phyloP scores from a whole-genome alignment of 208 protist species.

The Leishmania mexicana region DNA sequence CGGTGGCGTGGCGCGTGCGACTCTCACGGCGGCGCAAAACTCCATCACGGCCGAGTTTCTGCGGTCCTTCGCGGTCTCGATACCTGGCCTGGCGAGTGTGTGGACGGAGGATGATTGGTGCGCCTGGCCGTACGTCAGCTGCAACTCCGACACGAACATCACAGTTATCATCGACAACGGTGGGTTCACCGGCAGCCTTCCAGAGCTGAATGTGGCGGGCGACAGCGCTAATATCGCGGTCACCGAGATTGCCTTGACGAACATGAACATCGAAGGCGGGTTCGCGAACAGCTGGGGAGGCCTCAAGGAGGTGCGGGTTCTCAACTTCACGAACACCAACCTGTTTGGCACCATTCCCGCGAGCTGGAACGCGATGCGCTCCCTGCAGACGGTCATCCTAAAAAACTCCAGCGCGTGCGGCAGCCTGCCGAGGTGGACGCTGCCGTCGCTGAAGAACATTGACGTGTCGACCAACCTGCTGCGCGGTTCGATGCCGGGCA shows the following conservation, averaged over 20 bases:
- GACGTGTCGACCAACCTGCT: slow-evolving; percentile 19
- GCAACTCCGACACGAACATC: slow-evolving; percentile 6
- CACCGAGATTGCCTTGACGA: background rate
- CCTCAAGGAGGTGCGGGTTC: background rate
- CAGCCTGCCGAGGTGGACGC: slow-evolving; percentile 29
- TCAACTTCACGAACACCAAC: slow-evolving; percentile 21
- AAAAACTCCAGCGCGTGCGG: slow-evolving; percentile 17
- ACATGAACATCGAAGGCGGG: slow-evolving; percentile 18
- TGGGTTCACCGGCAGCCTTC: slow-evolving; percentile 4
- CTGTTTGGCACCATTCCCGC: slow-evolving; percentile 22
- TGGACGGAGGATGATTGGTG: slow-evolving; percentile 20
- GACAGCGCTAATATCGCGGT: slow-evolving; percentile 6
- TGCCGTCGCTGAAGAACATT: slow-evolving; percentile 5
- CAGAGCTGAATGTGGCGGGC: background rate
- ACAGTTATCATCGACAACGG: slow-evolving; percentile 11
- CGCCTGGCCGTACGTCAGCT: slow-evolving; percentile 15
- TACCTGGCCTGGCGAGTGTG: slow-evolving; percentile 5
- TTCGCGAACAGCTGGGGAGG: slow-evolving; percentile 20
- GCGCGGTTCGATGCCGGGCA: slow-evolving; percentile 11
- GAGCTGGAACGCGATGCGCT: slow-evolving; percentile 18
- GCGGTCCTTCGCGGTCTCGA: slow-evolving; percentile 4
- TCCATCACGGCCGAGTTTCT: slow-evolving; percentile 18
- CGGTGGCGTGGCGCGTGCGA: background rate
- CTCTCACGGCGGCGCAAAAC: slow-evolving; percentile 9
- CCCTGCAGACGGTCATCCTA: background rate